phyloP scores from a whole-genome alignment of 2,329 filamentous ascomycete genomes.

The Nannizziopsis arthrosporioides region DNA sequence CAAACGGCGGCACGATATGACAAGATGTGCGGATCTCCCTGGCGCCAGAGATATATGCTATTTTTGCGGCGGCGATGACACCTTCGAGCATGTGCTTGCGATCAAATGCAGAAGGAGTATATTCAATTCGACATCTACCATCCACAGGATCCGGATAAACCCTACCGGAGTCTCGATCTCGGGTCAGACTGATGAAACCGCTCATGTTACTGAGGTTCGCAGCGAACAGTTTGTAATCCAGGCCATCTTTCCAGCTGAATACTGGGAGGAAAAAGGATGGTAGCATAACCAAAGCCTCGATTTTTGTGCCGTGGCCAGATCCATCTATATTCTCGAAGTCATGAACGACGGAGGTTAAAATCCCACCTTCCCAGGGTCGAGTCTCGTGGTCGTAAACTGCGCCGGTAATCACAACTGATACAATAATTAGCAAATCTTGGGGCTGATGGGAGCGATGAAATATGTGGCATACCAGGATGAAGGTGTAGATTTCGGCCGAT shows the following conservation, averaged over 20 bases:
- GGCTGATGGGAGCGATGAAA: slow-evolving; percentile 8
- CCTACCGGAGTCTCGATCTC: slow-evolving; percentile 63
- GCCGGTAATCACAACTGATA: slow-evolving; percentile 30
- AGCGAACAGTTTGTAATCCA: slow-evolving; percentile 60
- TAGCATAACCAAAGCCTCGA: slow-evolving; percentile 67
- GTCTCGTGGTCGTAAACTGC: slow-evolving; percentile 60
- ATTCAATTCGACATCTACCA: slow-evolving; percentile 55
- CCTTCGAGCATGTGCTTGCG: slow-evolving; percentile 60
- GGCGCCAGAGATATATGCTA: slow-evolving; percentile 67
- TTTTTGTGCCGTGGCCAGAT: slow-evolving; percentile 67
- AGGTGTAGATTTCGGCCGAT: slow-evolving; percentile 72
- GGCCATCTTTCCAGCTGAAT: slow-evolving; percentile 54
- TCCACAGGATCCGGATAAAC: slow-evolving; percentile 61
- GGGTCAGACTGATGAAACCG: slow-evolving; percentile 59
- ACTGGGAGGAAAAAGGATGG: slow-evolving; percentile 53
- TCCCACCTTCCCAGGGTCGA: slow-evolving; percentile 62
- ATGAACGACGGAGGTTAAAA: slow-evolving; percentile 65
- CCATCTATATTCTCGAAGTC: slow-evolving; percentile 73
- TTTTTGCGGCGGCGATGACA: slow-evolving; percentile 58
- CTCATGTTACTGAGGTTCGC: slow-evolving; percentile 58
- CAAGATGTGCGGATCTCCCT: slow-evolving; percentile 62
- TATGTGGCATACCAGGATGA: slow-evolving; percentile 56
- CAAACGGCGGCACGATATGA: slow-evolving; percentile 53
- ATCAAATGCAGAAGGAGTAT: slow-evolving; percentile 61
- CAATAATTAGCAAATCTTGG: slow-evolving; percentile 8